Base-by-base conservation (phyloP, 1,284 basidiomycete genomes). In the Malassezia nana region DNA sequence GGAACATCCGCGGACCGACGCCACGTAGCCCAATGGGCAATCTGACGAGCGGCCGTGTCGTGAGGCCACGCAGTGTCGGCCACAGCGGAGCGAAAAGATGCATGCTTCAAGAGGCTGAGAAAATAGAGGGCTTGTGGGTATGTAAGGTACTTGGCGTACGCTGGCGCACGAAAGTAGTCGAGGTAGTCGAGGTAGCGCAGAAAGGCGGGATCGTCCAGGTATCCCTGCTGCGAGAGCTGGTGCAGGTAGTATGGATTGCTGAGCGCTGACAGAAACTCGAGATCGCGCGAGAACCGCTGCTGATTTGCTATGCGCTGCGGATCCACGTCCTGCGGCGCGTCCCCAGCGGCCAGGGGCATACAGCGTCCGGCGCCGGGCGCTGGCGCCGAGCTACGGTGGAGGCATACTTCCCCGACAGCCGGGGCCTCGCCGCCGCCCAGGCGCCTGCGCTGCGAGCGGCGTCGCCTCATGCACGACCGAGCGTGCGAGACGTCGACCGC, bases 21-120 rank as follows among this genome's bases (percentile, higher is more conserved):
- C 68, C 66, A 70, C 15, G 66, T 67, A 8, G 66, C 63, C 68
- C 68, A 70, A 45, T 70, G 68, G 4, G 53, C 63, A 3, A 69
- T 49, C 57, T 66, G 63, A 12, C 55, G 61, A 2, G 57, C 58
- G 42, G 65, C 67, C 15, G 63, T 61, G 31, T 65, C 63, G 16
- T 62, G 60, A 9, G 61, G 66, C 61, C 67, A 70, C 2, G 51
- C 68, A 5, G 58, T 47, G 50, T 63, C 59, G 13, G 55, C 56
- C 7, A 60, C 60, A 13, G 65, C 65, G 24, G 55, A 33, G 10
- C 68, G 50, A 44, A 70, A 70, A 46, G 64, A 62, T 28, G 50
- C 54, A 40, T 52, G 52, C 41, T 65, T 55, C 32, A 70, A 44
- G 10, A 64, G 58, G 30, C 63, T 61, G 25, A 70, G 50, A 22